Base-by-base conservation (phyloP, 768 basidiomycete species). In the Daedaleopsis sinensis region DNA sequence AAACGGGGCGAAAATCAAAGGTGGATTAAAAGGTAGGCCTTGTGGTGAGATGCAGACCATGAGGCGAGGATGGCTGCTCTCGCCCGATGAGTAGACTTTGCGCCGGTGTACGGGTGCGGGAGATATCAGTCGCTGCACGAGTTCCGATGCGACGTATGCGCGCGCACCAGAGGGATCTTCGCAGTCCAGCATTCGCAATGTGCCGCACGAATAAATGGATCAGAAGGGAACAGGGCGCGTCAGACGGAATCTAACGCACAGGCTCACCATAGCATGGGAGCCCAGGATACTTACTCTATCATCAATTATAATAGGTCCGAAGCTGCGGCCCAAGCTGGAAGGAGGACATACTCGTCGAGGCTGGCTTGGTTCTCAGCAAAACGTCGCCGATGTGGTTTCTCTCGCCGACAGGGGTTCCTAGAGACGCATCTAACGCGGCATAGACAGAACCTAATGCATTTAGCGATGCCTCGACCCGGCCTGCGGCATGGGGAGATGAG, bases 101-200 rank as follows among this genome's bases (percentile, higher is more conserved):
- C 16, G 19, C 52, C 37, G 37, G 39, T 37, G 27, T 53, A 53
- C 12, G 52, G 38, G 36, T 23, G 36, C 36, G 18, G 24, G 52
- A 37, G 23, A 21, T 42, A 53, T 53, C 52, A 53, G 52, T 53
- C 39, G 44, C 46, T 32, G n/a, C 19, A 32, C 38, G 46, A 18
- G 46, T 57, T 49, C 53, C 53, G 52, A 44, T 21, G 57, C 27
- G 19, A 23, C 18, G 39, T 50, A 38, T 35, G 39, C n/a, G 23
- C 23, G 52, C 53, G 52, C 39, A 46, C 54, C 35, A 27, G 18
- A 54, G 11, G 51, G 61, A 62, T 62, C 61, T 54, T 49, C 61
- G 62, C 57, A 44, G 23, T 47, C 19, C 57, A 63, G 62, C 62
- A 57, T 32, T 38, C 42, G 62, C 57, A 21, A 38, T 15, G 24